Percentiles rank a stretch among this genome's conserved stretches.
These are phyloP conservation scores for Brassica juncea DNA, from an alignment of 345 rosid genomes.

Conservation along the genomic window DNA sequence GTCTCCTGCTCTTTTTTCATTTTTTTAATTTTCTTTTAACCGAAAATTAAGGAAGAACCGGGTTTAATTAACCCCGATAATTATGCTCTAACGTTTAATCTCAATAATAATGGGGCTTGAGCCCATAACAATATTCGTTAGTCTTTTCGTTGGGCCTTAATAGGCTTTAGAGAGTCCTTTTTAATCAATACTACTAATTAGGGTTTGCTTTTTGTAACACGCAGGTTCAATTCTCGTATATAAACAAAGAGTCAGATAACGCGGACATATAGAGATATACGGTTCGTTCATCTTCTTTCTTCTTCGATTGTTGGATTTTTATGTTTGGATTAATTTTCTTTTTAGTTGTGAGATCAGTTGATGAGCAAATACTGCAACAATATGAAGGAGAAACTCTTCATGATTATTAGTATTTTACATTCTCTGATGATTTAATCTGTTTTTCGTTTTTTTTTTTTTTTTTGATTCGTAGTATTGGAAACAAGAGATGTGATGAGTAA, in stretches of 20 bases:
- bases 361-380: conserved; percentile 54
- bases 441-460: not conserved
- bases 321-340: not conserved
- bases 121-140: not conserved
- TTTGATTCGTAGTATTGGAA: not conserved
- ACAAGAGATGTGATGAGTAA: conserved; percentile 36
- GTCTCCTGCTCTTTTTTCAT: no score
- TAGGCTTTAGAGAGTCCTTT: not conserved
- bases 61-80: no score
- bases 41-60: no score
- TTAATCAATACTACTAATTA: conserved; percentile 2
- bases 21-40: no score
- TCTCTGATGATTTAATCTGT: conserved; percentile 38
- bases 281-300: not conserved
- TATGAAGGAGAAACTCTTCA: conserved; percentile 22
- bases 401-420: conserved; percentile 45
- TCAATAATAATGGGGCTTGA: not conserved
- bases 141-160: not conserved
- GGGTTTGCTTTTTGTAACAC: not conserved
- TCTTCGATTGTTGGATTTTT: not conserved
- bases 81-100: no score
- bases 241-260: not conserved
- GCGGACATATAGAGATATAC: not conserved
- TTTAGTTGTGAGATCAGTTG: conserved; percentile 5
- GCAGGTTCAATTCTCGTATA: no score